phyloP scores from a whole-genome alignment of 306 rosid species.

The Prunus mume region DNA sequence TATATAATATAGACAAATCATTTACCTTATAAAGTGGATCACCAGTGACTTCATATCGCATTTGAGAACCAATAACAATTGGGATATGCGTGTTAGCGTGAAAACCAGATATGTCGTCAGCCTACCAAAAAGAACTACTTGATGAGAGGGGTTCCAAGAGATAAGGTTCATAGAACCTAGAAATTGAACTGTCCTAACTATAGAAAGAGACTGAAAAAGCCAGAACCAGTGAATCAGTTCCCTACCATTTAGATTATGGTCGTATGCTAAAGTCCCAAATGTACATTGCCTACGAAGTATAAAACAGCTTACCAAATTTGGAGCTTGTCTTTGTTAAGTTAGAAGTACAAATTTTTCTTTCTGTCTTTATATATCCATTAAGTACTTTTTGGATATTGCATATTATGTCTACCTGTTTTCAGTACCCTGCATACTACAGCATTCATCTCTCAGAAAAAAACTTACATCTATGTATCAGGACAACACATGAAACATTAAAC shows the following conservation, averaged over 20 bases:
- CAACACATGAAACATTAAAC: too few relatives aligned
- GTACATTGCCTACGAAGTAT: neutral
- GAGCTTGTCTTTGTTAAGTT: neutral
- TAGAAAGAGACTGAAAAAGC: neutral
- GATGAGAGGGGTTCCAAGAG: neutral
- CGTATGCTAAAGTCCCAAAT: neutral
- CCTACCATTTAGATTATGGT: neutral
- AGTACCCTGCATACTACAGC: too few relatives aligned
- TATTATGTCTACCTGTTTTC: too few relatives aligned
- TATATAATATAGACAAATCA: conserved; percentile 12
- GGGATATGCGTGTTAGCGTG: conserved; percentile 92
- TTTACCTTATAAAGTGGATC: conserved; percentile 84
- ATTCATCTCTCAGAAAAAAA: too few relatives aligned
- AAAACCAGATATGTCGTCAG: conserved; percentile 62
- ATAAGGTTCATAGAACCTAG: neutral
- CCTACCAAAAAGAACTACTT: conserved; percentile 38
- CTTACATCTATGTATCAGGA: too few relatives aligned
- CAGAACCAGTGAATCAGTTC: neutral
- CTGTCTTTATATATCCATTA: neutral
- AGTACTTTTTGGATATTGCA: neutral
- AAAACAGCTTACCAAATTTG: neutral
- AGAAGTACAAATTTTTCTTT: neutral
- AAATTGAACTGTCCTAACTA: neutral
- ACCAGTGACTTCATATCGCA: conserved; percentile 82
- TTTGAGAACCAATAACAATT: conserved; percentile 77